A percentile compares a stretch with the other conserved stretches of the same genome.
These are phyloP conservation scores for Gossypium mustelinum DNA, from an alignment of 345 rosid genomes.

Conservation along the genomic window DNA sequence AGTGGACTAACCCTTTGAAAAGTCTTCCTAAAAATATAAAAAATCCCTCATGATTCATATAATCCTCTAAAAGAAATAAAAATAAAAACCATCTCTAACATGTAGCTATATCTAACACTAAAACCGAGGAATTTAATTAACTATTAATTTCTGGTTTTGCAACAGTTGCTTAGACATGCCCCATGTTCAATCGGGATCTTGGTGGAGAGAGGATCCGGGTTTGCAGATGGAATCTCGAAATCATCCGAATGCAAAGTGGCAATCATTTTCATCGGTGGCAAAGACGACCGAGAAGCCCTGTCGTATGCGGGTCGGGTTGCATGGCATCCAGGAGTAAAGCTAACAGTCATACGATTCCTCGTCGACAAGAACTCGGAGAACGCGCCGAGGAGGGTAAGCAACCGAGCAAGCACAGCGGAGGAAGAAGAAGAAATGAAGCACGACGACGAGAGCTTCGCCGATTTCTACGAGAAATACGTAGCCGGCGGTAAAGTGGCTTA, in stretches of 20 bases:
- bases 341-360: conserved; percentile 73
- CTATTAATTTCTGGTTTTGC: not conserved
- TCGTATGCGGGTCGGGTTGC: conserved; percentile 73
- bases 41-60: too few relatives aligned
- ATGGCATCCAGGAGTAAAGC: conserved; percentile 62
- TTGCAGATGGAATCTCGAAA: conserved; percentile 41
- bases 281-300: conserved; percentile 83
- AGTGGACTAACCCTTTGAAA: too few relatives aligned
- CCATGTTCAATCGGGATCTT: conserved; percentile 89
- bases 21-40: too few relatives aligned
- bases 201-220: conserved; percentile 80
- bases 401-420: conserved; percentile 44
- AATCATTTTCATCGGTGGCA: conserved; percentile 86
- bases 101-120: not conserved
- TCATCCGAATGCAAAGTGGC: conserved; percentile 51
- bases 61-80: too few relatives aligned
- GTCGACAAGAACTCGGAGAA: conserved; percentile 52
- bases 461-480: conserved; percentile 68
- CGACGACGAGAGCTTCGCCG: conserved; percentile 81
- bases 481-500: conserved; percentile 73
- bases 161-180: conserved; percentile 73
- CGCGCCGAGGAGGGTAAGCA: conserved; percentile 47
- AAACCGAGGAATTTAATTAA: not conserved
- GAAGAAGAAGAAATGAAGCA: conserved; percentile 84
- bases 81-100: not conserved